Evolutionary conservation across 176 grass and related monocot genomes (phyloP).

Genomic region (Bolboschoenus planiculmis): DNA sequence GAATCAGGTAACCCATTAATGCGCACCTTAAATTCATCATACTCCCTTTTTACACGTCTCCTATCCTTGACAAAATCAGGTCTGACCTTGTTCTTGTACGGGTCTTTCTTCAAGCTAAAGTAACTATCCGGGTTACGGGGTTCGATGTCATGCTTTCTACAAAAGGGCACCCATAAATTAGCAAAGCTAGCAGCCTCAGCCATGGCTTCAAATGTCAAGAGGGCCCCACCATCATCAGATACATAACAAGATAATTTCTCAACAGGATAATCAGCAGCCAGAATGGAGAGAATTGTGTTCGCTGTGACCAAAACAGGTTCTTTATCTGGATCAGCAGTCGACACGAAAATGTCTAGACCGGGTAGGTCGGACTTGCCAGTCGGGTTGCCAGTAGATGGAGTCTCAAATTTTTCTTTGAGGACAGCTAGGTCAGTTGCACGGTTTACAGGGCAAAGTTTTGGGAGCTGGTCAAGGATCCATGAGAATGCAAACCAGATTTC

Average conservation of each 20-base stretch:
- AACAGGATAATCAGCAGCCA: conserved; percentile 91
- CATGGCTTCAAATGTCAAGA: conserved; percentile 97
- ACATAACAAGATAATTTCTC: conserved; percentile 97
- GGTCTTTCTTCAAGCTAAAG: conserved; percentile 87
- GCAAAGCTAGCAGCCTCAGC: conserved; percentile 96
- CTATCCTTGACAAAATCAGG: conserved; percentile 94
- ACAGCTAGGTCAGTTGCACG: conserved; percentile 72
- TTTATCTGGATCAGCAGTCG: conserved; percentile 93
- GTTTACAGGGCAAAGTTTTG: conserved; percentile 75
- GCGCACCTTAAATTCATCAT: conserved; percentile 94
- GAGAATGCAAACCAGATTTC: conserved; percentile 91
- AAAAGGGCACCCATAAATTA: conserved; percentile 94
- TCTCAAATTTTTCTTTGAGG: conserved; percentile 94
- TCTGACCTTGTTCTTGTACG: conserved; percentile 82
- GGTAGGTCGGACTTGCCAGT: conserved; percentile 79
- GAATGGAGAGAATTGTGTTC: conserved; percentile 93
- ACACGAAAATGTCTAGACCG: conserved; percentile 83
- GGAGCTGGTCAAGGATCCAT: conserved; percentile 90
- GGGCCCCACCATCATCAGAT: conserved; percentile 87
- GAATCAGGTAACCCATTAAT: conserved; percentile 76
- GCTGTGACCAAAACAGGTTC: conserved; percentile 85
- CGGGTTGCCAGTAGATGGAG: conserved; percentile 43
- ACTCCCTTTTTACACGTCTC: conserved; percentile 86
- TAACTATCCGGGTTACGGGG: conserved; percentile 93
- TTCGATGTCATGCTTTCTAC: conserved; percentile 80